Evolutionary conservation across 306 rosid species (phyloP).

Genomic region (Oemleria cerasiformis): DNA sequence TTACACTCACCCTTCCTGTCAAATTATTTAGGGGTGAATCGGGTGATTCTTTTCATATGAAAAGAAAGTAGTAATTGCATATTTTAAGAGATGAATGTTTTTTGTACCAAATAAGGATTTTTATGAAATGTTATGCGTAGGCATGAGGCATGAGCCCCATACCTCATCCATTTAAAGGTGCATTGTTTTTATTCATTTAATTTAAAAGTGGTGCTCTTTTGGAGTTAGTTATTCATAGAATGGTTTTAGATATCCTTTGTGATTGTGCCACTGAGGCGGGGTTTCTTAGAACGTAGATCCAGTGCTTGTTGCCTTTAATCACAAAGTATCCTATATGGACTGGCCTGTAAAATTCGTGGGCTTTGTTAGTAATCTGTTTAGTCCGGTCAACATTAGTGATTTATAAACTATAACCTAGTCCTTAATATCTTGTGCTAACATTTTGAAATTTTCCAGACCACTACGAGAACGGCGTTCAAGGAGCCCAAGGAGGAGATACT

Average conservation of each 20-base stretch:
- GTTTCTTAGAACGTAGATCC: no score
- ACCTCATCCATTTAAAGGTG: no score
- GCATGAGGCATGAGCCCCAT: no score
- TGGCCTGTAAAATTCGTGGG: neutral
- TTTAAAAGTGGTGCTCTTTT: neutral
- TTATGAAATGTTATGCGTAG: neutral
- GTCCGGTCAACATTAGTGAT: neutral
- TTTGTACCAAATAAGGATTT: neutral
- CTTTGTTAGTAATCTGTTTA: neutral
- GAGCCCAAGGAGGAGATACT: conserved; percentile 95
- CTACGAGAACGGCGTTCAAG: conserved; percentile 84
- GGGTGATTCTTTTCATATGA: neutral
- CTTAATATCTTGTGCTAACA: conserved; percentile 5
- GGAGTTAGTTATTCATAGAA: neutral
- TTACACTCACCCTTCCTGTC: neutral
- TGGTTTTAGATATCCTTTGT: neutral
- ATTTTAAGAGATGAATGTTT: neutral
- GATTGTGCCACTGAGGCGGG: neutral
- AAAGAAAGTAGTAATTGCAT: neutral
- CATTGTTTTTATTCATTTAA: neutral
- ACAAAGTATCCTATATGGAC: no score
- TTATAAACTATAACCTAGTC: neutral
- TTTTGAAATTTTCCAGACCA: conserved; percentile 47
- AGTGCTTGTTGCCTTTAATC: no score
- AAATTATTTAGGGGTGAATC: no score